A percentile compares a stretch with the other conserved stretches of the same genome.
phyloP scores from a whole-genome alignment of 163 green algal genomes.

The Chlorella variabilis region DNA sequence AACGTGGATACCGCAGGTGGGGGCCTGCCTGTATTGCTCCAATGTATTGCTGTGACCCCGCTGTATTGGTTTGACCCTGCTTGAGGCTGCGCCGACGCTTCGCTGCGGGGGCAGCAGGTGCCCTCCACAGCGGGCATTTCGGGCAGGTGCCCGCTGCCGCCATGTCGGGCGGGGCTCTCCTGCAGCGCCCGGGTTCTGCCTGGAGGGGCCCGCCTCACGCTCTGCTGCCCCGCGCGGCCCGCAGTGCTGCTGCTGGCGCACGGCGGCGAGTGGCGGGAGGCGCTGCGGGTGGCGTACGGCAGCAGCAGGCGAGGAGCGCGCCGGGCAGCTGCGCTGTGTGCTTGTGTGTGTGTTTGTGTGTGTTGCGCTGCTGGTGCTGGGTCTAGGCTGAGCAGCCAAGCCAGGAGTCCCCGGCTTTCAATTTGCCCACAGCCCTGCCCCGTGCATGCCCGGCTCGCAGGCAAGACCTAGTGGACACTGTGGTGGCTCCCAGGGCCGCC shows the following conservation, averaged over 20 bases:
- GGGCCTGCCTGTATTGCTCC: too few species aligned
- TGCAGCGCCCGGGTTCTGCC: too few species aligned
- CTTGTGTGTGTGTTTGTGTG: not conserved
- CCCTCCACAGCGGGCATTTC: too few species aligned
- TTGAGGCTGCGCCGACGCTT: too few species aligned
- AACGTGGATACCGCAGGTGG: conserved; percentile 76
- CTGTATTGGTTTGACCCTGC: too few species aligned
- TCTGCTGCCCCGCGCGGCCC: not conserved
- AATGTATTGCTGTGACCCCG: too few species aligned
- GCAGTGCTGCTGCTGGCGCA: conserved; percentile 66
- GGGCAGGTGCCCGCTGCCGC: too few species aligned
- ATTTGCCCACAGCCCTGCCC: too few species aligned
- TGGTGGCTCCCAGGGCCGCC: conserved; percentile 63
- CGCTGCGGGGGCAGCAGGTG: too few species aligned
- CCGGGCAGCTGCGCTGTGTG: not conserved
- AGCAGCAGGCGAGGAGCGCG: not conserved
- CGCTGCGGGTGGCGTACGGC: conserved; percentile 54
- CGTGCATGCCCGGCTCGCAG: conserved; percentile 9
- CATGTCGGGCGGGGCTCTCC: too few species aligned
- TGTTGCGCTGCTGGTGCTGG: not conserved
- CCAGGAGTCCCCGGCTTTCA: too few species aligned
- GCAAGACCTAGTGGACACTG: conserved; percentile 63
- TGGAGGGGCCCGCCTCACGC: too few species aligned
- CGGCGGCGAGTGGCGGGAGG: conserved; percentile 83
- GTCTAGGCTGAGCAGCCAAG: not conserved